Conservation (phyloP, 352 stramenopile genomes). For the Blastocystis sp. region DNA sequence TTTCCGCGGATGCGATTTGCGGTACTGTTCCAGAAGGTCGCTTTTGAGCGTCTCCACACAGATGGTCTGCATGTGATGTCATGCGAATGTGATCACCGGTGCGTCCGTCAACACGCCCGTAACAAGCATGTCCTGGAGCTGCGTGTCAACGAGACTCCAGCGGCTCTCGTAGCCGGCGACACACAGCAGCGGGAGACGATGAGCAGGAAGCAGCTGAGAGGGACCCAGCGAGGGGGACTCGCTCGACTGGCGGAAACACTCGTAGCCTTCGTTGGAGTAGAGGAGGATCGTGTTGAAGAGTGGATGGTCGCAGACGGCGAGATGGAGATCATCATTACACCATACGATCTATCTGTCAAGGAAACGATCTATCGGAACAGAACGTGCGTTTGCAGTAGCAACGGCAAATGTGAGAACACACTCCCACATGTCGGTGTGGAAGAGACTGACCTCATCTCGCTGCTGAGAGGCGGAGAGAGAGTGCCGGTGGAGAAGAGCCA, state of each 20-base stretch:
- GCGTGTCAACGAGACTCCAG: background rate
- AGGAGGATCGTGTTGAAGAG: background rate
- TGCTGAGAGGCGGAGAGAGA: background rate
- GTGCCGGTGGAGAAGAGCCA: background rate
- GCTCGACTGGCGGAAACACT: background rate
- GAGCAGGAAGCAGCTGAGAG: background rate
- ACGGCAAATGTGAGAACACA: background rate
- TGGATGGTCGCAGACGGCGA: constrained; percentile 12
- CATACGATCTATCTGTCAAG: background rate
- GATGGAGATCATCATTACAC: background rate
- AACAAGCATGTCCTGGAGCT: background rate
- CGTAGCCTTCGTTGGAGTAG: background rate
- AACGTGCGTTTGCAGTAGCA: background rate
- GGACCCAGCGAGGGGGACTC: background rate
- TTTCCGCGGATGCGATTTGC: background rate
- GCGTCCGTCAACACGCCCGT: background rate
- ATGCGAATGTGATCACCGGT: background rate
- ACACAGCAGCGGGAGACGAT: background rate
- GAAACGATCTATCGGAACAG: background rate
- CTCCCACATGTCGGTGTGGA: background rate
- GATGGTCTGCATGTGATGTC: background rate
- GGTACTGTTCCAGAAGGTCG: background rate
- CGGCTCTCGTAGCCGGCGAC: background rate
- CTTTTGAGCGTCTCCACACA: background rate
- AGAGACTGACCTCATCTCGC: background rate